A percentile compares a stretch with the other conserved stretches of the same genome.
phyloP scores from a whole-genome alignment of 805 yeast species.

The Myxozyma geophila region DNA sequence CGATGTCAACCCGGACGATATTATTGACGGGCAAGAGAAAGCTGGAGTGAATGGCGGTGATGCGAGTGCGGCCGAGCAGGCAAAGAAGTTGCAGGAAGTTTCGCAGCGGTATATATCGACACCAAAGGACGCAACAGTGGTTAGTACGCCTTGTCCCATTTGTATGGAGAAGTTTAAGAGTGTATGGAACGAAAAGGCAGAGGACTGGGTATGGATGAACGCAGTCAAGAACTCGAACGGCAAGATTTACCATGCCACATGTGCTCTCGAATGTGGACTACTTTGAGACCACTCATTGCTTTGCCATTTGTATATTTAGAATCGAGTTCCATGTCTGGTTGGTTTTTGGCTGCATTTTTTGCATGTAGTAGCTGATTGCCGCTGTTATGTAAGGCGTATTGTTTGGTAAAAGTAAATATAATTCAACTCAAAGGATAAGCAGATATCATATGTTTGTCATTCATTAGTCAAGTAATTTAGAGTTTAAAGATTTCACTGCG shows the following conservation, averaged over 20 bases:
- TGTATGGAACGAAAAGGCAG: constrained; percentile 71
- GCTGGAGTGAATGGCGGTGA: constrained; percentile 39
- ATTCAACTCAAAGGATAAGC: background rate
- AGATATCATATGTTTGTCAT: background rate
- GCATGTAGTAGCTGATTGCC: too few relatives aligned
- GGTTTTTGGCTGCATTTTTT: background rate
- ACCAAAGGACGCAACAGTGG: constrained; percentile 66
- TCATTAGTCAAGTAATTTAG: background rate
- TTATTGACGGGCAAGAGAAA: background rate
- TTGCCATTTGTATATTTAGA: background rate
- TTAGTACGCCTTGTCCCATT: constrained; percentile 64
- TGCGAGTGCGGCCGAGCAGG: constrained; percentile 40
- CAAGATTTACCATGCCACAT: constrained; percentile 66
- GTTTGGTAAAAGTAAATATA: background rate
- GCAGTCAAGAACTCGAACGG: constrained; percentile 57
- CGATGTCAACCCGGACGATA: constrained; percentile 9
- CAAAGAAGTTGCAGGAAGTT: constrained; percentile 39
- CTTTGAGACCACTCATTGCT: background rate
- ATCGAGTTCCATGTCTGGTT: background rate
- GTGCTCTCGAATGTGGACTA: constrained; percentile 64
- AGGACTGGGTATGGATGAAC: constrained; percentile 83
- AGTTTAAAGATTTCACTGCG: constrained; percentile 9
- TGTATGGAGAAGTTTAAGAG: constrained; percentile 69
- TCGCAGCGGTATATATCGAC: constrained; percentile 59
- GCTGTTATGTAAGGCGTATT: too few relatives aligned